Base-by-base conservation (phyloP, 2,329 filamentous ascomycete genomes). In the Hirsutella minnesotensis region DNA sequence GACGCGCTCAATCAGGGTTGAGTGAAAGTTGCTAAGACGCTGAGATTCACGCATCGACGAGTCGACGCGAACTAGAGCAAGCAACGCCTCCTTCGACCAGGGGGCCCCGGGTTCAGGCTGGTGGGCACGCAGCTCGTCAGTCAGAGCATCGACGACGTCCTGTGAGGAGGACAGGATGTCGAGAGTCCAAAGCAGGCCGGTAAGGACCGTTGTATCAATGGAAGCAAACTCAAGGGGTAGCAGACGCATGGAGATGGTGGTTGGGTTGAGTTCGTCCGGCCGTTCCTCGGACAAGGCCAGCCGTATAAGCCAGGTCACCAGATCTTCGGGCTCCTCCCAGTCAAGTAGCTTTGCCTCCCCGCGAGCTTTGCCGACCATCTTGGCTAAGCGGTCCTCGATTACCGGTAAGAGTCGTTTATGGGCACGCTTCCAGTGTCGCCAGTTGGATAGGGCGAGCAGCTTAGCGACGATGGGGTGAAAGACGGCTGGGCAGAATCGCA, bases 211-310 rank as follows among this genome's bases (percentile, higher is more conserved):
- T 1, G 75, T 79, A 55, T 79, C 73, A 21, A 77, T 75, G 18
- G 73, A 69, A 3, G 73, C 75, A 46, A 78, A 77, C 51, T 77
- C 70, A 31, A 79, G 59, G 1, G 73, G 70, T 33, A 79, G 57
- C 5, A 79, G 55, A 13, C 70, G 64, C 47, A 70, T 66, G 2
- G 72, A 69, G 16, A 79, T 66, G 36, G 65, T 63, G 3, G 60
- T 51, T 0, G 73, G 65, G 19, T 68, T 57, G n/a, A 74, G 61
- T 45, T 79, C 72, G 8, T 53, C 49, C 0, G 42, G 3, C 4
- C 60, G 59, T 4, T 59, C 60, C 41, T 76, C 73, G 1, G 61
- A 59, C 27, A 57, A 56, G 13, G 74, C 74, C 20, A 68, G 63
- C 15, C 68, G 65, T 43, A 79, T 73, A 39, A 66, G 63, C 76